Conservation (phyloP, 1,284 basidiomycete species). For the Irpex lacteus region DNA sequence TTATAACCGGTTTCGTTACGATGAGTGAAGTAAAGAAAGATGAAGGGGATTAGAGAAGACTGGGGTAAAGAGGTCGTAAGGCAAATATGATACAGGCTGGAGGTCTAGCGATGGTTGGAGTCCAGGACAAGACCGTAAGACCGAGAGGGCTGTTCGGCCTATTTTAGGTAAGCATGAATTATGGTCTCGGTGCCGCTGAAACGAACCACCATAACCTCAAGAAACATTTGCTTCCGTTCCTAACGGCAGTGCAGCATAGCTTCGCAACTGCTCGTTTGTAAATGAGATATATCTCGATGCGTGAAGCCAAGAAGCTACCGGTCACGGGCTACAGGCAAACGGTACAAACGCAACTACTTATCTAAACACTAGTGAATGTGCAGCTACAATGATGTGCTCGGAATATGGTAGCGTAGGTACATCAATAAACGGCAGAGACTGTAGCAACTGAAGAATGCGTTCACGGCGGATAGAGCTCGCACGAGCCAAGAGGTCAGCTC, state of each 20-base stretch:
- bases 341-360: neutral
- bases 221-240: neutral
- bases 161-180: conserved; percentile 1
- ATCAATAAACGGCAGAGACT: no score
- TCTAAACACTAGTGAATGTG: neutral
- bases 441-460: no score
- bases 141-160: neutral
- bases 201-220: neutral
- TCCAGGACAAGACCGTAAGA: neutral
- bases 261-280: no score
- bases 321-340: no score
- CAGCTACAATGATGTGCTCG: no score
- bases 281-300: no score
- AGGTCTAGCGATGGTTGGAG: neutral
- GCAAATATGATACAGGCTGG: neutral
- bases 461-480: neutral
- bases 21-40: neutral
- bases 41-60: neutral
- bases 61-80: neutral
- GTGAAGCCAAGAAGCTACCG: no score
- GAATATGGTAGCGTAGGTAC: no score
- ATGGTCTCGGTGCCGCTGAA: neutral
- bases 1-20: neutral
- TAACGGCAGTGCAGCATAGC: no score
- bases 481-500: neutral